Base-by-base conservation (phyloP, 169 alveolate species). In the Plasmodium yoelii region DNA sequence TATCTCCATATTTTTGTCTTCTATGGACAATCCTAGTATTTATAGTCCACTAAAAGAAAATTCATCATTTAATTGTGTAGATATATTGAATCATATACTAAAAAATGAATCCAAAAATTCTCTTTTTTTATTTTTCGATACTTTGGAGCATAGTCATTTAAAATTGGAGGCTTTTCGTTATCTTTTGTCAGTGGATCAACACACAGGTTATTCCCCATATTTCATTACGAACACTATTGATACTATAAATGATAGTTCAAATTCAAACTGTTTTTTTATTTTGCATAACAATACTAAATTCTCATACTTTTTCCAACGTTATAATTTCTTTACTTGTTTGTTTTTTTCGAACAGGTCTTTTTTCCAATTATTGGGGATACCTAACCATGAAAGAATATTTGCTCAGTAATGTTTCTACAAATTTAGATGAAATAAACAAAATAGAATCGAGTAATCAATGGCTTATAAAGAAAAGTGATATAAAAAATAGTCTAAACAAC, bases 61-160 rank as follows among this genome's bases (percentile, higher is more conserved):
- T 12, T 56, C 61, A 18, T 7, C 53, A 22, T 69, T 68, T 51
- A 84, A 68, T 63, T 69, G 73, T 63, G 13, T 60, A 12, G 24
- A 57, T 69, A 1, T 84, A 64, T 51, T 84, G 55, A n/a, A 84
- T 42, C 42, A 69, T 22, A 84, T 84, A 42, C 15, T 84, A 42
- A 44, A 84, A 28, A 49, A 39, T 12, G 70, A 84, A 39, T 84
- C 86, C 6, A 84, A 84, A 63, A 84, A 84, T 70, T 46, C 39
- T 2, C 87, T 84, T 49, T 68, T 84, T 46, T 69, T 84, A 56
- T 84, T 84, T 69, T 59, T 84, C 24, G 70, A 84, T 10, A 9
- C 28, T 5, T 6, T 84, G 15, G 47, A 84, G 8, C 44, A 39
- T 51, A 39, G 26, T 8, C 57, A 69, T n/a, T 59, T 84, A 51